phyloP scores from a whole-genome alignment of 1,139 yeast species.

The Meyerozyma elateridarum region DNA sequence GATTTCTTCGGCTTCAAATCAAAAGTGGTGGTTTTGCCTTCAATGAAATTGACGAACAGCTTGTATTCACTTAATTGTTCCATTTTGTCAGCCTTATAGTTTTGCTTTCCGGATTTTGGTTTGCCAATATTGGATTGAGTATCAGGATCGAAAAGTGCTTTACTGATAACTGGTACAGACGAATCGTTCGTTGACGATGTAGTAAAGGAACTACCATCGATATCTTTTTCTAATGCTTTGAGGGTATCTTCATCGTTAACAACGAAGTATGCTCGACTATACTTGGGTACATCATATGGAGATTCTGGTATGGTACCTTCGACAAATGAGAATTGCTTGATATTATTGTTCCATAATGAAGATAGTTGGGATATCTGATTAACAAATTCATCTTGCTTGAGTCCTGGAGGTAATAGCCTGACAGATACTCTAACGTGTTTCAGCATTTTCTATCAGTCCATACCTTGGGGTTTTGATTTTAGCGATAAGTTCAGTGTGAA shows the following conservation, averaged over 20 bases:
- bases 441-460: no score
- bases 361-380: conserved; percentile 10
- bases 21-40: background rate
- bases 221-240: background rate
- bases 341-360: background rate
- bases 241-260: background rate
- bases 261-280: conserved; percentile 2
- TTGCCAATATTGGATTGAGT: no score
- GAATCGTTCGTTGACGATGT: background rate
- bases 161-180: background rate
- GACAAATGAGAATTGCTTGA: conserved; percentile 1
- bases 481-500: no score
- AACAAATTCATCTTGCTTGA: conserved; percentile 22
- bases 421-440: conserved; percentile 9
- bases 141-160: background rate
- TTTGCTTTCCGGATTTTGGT: background rate
- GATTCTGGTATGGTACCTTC: background rate
- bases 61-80: background rate
- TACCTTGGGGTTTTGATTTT: no score
- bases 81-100: background rate
- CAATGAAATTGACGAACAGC: background rate
- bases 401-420: conserved; percentile 32
- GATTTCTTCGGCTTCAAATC: background rate
- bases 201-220: background rate
- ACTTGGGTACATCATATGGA: conserved; percentile 1